phyloP scores from a whole-genome alignment of 2,329 filamentous ascomycete genomes.

The Knufia fluminis region DNA sequence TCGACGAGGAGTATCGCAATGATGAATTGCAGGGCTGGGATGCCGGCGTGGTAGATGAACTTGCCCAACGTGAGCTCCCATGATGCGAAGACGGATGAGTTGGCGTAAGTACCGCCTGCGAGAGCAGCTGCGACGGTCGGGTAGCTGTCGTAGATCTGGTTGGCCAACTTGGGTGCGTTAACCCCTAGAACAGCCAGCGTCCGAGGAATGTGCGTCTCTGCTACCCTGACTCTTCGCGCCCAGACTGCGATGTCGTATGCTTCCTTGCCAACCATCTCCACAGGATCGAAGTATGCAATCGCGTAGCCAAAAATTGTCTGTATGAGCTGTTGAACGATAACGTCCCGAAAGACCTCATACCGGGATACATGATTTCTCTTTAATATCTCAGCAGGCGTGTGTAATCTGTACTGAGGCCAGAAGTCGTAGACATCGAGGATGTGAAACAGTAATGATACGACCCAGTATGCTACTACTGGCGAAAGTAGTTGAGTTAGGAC shows the following conservation, averaged over 20 bases:
- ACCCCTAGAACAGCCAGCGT: slow-evolving; percentile 64
- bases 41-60: slow-evolving; percentile 65
- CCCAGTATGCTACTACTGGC: slow-evolving; percentile 82
- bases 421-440: slow-evolving; percentile 74
- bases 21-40: slow-evolving; percentile 70
- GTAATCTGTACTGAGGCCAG: slow-evolving; percentile 83
- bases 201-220: slow-evolving; percentile 67
- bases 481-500: slow-evolving; percentile 65
- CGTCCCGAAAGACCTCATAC: slow-evolving; percentile 80
- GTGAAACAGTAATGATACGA: slow-evolving; percentile 77
- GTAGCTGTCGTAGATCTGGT: slow-evolving; percentile 61
- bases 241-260: slow-evolving; percentile 83
- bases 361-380: slow-evolving; percentile 80
- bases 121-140: slow-evolving; percentile 67
- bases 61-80: slow-evolving; percentile 75
- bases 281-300: slow-evolving; percentile 62
- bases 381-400: slow-evolving; percentile 84
- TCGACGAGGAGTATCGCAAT: slow-evolving; percentile 70
- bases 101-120: slow-evolving; percentile 66
- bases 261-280: slow-evolving; percentile 66
- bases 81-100: slow-evolving; percentile 60
- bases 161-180: slow-evolving; percentile 64
- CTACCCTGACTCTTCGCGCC: slow-evolving; percentile 71
- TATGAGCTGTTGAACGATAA: slow-evolving; percentile 82
- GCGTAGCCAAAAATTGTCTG: slow-evolving; percentile 64